phyloP scores from a whole-genome alignment of 192 early-diverging fungal species.

The Geranomyces variabilis region DNA sequence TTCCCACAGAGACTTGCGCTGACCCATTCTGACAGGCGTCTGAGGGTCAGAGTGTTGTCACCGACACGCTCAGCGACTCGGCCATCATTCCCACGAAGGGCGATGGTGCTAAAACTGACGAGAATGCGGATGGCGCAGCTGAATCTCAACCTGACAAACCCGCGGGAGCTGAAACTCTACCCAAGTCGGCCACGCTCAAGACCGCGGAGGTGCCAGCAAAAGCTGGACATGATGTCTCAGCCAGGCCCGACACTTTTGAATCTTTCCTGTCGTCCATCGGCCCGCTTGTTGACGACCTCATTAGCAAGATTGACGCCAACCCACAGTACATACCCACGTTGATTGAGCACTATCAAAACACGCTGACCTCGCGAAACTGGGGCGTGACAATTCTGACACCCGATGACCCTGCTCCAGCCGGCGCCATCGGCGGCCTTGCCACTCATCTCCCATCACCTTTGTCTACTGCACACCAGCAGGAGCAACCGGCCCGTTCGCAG shows the following conservation, averaged over 20 bases:
- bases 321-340: slow-evolving; percentile 18
- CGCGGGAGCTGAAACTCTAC: too few species aligned
- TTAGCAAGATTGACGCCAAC: slow-evolving; percentile 12
- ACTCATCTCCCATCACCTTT: slow-evolving; percentile 1
- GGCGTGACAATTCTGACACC: slow-evolving; percentile 9
- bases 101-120: too few species aligned
- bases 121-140: too few species aligned
- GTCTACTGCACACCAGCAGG: not conserved
- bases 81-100: too few species aligned
- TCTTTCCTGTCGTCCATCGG: not conserved
- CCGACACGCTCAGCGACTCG: too few species aligned
- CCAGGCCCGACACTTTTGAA: slow-evolving; percentile 14
- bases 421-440: not conserved
- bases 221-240: too few species aligned
- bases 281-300: slow-evolving; percentile 7
- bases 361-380: slow-evolving; percentile 13
- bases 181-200: too few species aligned
- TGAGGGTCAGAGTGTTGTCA: too few species aligned
- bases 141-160: too few species aligned
- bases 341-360: not conserved
- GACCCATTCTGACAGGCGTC: too few species aligned
- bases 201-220: too few species aligned
- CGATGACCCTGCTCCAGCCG: not conserved
- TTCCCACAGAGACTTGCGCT: too few species aligned
- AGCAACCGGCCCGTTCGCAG: not conserved